A percentile compares a stretch with the other conserved stretches of the same genome.
Conservation (phyloP, 257 asterid genomes). For the Lantana camara region DNA sequence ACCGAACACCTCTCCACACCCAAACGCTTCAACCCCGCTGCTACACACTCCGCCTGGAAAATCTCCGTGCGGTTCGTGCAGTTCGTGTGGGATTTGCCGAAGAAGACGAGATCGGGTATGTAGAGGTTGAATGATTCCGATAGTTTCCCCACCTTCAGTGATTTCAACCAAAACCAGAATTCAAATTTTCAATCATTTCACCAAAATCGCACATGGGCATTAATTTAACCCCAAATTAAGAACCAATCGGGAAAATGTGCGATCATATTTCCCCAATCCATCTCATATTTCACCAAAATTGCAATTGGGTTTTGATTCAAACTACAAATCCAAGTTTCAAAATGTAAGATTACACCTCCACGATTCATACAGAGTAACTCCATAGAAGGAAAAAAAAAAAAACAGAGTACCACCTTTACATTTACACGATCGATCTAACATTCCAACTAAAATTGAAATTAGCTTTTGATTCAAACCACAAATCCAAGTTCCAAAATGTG, state of each 20-base stretch:
- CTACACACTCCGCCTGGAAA: slow-evolving; percentile 65
- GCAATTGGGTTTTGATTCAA: neutral
- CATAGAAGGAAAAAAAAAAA: no score
- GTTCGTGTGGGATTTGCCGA: slow-evolving; percentile 54
- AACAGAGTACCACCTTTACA: no score
- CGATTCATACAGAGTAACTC: no score
- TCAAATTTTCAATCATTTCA: no score
- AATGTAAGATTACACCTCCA: no score
- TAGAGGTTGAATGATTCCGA: slow-evolving; percentile 55
- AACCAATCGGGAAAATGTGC: neutral
- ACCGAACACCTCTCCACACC: slow-evolving; percentile 59
- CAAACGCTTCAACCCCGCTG: slow-evolving; percentile 50
- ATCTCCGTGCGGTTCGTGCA: slow-evolving; percentile 42
- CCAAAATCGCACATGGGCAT: neutral
- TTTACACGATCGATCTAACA: no score
- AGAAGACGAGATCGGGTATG: slow-evolving; percentile 69
- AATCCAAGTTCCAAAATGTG: no score
- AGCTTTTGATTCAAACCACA: no score
- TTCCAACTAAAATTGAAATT: no score
- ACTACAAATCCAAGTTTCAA: neutral
- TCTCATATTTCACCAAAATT: neutral
- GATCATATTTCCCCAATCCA: neutral
- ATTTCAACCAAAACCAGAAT: neutral
- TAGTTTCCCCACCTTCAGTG: slow-evolving; percentile 30
- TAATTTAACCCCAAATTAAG: no score